Percentiles rank a stretch among this genome's conserved stretches.
phyloP scores from a whole-genome alignment of 75 land plant genomes.

The Adiantum capillusveneris region DNA sequence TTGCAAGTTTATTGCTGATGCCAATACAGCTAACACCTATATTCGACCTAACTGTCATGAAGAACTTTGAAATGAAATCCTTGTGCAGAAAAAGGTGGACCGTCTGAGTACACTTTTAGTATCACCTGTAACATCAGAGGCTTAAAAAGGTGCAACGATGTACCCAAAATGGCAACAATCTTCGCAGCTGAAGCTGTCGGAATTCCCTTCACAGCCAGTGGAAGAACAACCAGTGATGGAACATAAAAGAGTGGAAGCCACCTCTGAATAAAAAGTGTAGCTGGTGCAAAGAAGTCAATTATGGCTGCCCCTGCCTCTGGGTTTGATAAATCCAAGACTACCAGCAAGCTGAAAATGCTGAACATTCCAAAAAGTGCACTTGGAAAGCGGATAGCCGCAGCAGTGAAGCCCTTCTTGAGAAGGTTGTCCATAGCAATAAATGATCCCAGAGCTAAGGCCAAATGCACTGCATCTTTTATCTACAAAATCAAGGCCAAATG shows the following conservation, averaged over 20 bases:
- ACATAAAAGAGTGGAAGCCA: constrained; percentile 98
- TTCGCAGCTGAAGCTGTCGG: constrained; percentile 85
- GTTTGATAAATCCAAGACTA: constrained; percentile 36
- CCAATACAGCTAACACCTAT: too few relatives aligned
- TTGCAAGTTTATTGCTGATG: too few relatives aligned
- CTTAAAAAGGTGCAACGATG: too few relatives aligned
- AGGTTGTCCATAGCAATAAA: constrained; percentile 72
- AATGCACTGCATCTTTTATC: constrained; percentile 56
- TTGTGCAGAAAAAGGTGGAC: too few relatives aligned
- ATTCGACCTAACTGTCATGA: too few relatives aligned
- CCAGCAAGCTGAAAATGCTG: constrained; percentile 60
- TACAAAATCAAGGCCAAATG: constrained; percentile 13
- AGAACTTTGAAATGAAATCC: too few relatives aligned
- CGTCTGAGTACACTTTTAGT: too few relatives aligned
- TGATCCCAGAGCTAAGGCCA: constrained; percentile 65
- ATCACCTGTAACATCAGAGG: too few relatives aligned
- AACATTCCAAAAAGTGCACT: constrained; percentile 98
- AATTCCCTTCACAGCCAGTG: constrained; percentile 81
- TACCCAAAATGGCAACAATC: constrained; percentile 75
- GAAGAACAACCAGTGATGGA: constrained; percentile 89
- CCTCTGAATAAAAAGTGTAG: constrained; percentile 79
- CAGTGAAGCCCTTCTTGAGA: constrained; percentile 53
- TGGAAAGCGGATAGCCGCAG: constrained; percentile 78
- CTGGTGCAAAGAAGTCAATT: constrained; percentile 78
- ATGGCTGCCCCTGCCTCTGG: constrained; percentile 46